These are phyloP conservation scores for Cutaneotrichosporon spelunceum DNA, from an alignment of 1,284 basidiomycete species.

Conservation along the genomic window DNA sequence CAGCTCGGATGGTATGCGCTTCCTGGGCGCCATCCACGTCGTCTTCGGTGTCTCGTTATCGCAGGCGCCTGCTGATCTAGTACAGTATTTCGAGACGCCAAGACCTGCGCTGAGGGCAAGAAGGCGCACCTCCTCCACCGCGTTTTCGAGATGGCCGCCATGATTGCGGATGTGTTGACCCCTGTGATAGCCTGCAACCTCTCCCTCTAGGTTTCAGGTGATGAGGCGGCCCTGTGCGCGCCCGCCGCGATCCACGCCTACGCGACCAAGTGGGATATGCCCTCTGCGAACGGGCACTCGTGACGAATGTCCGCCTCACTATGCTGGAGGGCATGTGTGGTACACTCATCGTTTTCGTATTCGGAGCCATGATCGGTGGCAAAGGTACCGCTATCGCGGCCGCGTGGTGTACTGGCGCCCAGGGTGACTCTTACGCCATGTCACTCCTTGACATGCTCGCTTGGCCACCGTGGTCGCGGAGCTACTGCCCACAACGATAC, in stretches of 20 bases:
- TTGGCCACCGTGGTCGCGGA: background rate
- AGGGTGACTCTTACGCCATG: background rate
- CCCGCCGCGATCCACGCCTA: background rate
- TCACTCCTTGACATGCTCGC: background rate
- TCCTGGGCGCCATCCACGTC: constrained; percentile 9
- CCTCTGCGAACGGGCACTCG: background rate
- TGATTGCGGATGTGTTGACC: background rate
- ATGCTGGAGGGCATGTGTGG: background rate
- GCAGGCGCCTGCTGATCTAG: background rate
- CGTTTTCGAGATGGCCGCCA: background rate
- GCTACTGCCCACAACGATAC: background rate
- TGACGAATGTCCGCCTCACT: background rate
- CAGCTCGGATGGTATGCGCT: constrained; percentile 12
- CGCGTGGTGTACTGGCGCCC: background rate
- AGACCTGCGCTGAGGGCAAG: background rate
- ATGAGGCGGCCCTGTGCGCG: background rate
- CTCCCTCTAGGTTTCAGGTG: background rate
- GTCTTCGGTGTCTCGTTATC: constrained; percentile 9
- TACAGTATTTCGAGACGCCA: constrained; percentile 7
- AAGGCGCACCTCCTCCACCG: background rate
- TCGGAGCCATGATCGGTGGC: background rate
- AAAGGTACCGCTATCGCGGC: background rate
- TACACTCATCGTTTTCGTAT: background rate
- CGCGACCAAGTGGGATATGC: background rate
- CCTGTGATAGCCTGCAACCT: background rate